Evolutionary conservation across 257 asterid species (phyloP).

Genomic region (Solanum virginianum): DNA sequence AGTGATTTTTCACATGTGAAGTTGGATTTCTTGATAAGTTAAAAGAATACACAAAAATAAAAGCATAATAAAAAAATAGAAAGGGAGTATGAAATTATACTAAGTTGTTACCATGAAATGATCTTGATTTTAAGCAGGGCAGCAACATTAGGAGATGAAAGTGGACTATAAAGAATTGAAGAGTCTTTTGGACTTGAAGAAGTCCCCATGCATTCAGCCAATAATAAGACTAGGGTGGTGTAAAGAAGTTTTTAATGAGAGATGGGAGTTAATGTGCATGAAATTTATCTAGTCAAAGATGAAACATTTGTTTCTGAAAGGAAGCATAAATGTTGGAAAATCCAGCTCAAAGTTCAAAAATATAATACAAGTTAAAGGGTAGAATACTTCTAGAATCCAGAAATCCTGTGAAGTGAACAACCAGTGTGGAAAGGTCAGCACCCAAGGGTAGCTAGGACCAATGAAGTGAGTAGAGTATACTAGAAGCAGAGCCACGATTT

Average conservation of each 20-base stretch:
- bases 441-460: not conserved
- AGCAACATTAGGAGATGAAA: conserved; percentile 47
- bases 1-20: not conserved
- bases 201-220: conserved; percentile 7
- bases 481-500: fast-evolving
- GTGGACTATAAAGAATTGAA: conserved; percentile 34
- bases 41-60: not conserved
- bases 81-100: not conserved
- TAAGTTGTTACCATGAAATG: conserved; percentile 40
- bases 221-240: not conserved
- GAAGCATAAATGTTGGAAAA: conserved; percentile 28
- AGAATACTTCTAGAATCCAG: conserved; percentile 13
- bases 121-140: conserved; percentile 66
- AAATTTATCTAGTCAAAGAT: not conserved
- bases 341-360: conserved; percentile 19
- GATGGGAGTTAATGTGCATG: not conserved
- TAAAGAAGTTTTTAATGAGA: not conserved
- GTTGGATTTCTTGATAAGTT: not conserved
- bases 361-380: not conserved
- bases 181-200: conserved; percentile 8
- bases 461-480: not conserved
- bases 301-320: not conserved
- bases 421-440: not conserved
- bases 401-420: conserved; percentile 4
- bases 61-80: not conserved